Evolutionary conservation across 1,139 yeast genomes (phyloP).

Genomic region (Suhomyces yuchorum): DNA sequence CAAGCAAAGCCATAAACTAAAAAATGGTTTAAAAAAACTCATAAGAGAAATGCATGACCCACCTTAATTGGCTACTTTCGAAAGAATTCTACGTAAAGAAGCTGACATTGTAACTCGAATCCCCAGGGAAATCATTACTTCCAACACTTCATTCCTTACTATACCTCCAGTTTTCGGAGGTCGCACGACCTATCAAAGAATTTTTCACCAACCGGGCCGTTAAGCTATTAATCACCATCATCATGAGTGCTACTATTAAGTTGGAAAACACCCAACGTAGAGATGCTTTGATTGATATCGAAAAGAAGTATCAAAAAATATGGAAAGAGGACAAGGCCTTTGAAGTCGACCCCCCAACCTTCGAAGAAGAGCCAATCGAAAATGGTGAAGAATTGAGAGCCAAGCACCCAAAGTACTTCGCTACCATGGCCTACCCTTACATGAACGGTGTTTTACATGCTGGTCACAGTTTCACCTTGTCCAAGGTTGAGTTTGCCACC

Average conservation of each 20-base stretch:
- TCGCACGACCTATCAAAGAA: conserved; percentile 9
- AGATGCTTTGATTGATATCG: conserved; percentile 88
- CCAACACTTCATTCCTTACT: too few relatives aligned
- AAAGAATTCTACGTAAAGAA: too few relatives aligned
- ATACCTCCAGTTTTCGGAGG: not conserved
- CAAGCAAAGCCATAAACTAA: too few relatives aligned
- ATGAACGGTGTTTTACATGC: conserved; percentile 99
- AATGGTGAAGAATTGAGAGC: conserved; percentile 72
- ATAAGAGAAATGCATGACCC: too few relatives aligned
- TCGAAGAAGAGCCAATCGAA: conserved; percentile 62
- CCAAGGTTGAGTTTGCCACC: conserved; percentile 90
- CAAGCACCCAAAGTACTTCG: conserved; percentile 82
- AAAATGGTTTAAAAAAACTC: too few relatives aligned
- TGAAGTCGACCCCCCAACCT: conserved; percentile 84
- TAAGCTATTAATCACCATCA: conserved; percentile 6
- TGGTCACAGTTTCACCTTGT: conserved; percentile 94
- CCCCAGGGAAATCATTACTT: too few relatives aligned
- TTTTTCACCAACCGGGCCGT: conserved; percentile 6
- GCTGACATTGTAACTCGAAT: too few relatives aligned
- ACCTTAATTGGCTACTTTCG: too few relatives aligned
- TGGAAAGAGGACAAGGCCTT: conserved; percentile 88
- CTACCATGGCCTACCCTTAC: conserved; percentile 97
- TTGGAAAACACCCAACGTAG: conserved; percentile 77
- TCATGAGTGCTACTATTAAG: conserved; percentile 48
- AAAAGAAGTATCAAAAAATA: conserved; percentile 80